Evolutionary conservation across 306 rosid species (phyloP).

Genomic region (Hippophae rhamnoides): DNA sequence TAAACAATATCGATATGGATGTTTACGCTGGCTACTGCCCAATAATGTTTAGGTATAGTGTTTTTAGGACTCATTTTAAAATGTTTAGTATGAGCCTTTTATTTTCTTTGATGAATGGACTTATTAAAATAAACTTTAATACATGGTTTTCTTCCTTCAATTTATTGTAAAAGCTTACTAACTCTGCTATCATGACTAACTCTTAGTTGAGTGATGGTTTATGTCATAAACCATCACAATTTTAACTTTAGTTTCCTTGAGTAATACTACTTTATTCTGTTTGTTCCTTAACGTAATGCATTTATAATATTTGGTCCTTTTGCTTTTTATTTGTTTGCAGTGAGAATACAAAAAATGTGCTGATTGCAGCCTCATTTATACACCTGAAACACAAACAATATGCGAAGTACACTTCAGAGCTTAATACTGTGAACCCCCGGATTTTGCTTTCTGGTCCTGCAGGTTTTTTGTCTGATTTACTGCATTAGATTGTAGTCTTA

Average conservation of each 20-base stretch:
- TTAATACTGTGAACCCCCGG: slow-evolving; percentile 87
- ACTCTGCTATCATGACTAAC: too few species aligned
- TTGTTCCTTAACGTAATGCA: neutral
- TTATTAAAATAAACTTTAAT: too few species aligned
- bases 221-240: too few species aligned
- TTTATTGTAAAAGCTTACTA: too few species aligned
- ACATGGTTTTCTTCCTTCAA: too few species aligned
- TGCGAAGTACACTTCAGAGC: slow-evolving; percentile 77
- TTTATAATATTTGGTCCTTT: slow-evolving; percentile 15
- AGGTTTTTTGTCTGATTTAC: slow-evolving; percentile 34
- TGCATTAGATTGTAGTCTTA: slow-evolving; percentile 1
- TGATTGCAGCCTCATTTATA: slow-evolving; percentile 84
- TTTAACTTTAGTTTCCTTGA: neutral
- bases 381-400: slow-evolving; percentile 86
- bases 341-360: slow-evolving; percentile 85
- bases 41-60: too few species aligned
- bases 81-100: too few species aligned
- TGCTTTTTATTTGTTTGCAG: slow-evolving; percentile 35
- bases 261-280: neutral
- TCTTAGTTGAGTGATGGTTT: too few species aligned
- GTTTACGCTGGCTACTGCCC: too few species aligned
- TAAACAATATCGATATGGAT: too few species aligned
- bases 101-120: too few species aligned
- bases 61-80: too few species aligned
- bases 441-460: slow-evolving; percentile 98